These are phyloP conservation scores for Leccinum disarticulatum DNA, from an alignment of 768 basidiomycete genomes.

Conservation along the genomic window DNA sequence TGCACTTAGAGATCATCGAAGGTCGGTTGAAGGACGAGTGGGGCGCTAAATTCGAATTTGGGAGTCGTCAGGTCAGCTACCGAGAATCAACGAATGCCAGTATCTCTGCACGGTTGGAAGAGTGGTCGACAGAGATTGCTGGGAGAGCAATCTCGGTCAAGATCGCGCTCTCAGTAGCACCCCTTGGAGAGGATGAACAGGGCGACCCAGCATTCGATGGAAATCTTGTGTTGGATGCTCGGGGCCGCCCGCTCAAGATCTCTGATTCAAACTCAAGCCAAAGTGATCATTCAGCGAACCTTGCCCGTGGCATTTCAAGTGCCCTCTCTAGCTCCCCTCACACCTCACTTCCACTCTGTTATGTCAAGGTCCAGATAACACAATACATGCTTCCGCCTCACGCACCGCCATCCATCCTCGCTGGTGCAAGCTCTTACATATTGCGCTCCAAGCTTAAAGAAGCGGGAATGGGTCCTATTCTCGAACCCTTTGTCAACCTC, in stretches of 20 bases:
- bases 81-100: conserved; percentile 52
- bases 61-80: conserved; percentile 75
- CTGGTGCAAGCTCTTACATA: conserved; percentile 63
- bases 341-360: conserved; percentile 69
- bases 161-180: conserved; percentile 55
- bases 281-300: conserved; percentile 47
- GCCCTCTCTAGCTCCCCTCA: conserved; percentile 78
- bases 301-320: conserved; percentile 69
- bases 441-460: conserved; percentile 60
- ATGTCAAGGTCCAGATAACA: conserved; percentile 56
- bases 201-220: conserved; percentile 76
- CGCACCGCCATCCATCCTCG: conserved; percentile 50
- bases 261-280: conserved; percentile 47
- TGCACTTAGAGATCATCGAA: conserved; percentile 89
- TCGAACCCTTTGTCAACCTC: conserved; percentile 76
- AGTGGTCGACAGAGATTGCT: conserved; percentile 63
- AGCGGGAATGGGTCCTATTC: conserved; percentile 67
- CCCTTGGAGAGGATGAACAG: conserved; percentile 52
- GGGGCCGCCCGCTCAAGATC: conserved; percentile 50
- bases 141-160: conserved; percentile 54
- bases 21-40: conserved; percentile 80
- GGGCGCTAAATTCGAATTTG: conserved; percentile 75
- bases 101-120: conserved; percentile 33
- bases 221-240: conserved; percentile 63
- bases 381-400: conserved; percentile 43